These are phyloP conservation scores for Zygosaccharomyces rouxii DNA, from an alignment of 805 yeast genomes.

Conservation along the genomic window DNA sequence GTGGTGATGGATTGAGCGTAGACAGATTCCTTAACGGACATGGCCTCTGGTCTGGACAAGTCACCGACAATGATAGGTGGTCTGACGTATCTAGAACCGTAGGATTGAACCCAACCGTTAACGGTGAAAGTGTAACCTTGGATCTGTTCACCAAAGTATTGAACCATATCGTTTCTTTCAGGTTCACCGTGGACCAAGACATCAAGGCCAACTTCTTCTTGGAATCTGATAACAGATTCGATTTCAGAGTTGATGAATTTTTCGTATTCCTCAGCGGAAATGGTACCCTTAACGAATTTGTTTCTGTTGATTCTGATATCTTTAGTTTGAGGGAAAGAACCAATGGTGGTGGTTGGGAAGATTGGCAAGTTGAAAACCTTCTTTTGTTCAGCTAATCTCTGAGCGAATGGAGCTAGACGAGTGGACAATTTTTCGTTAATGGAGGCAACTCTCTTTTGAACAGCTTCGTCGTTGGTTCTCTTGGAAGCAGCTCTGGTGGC, in stretches of 20 bases:
- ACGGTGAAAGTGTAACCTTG: constrained; percentile 97
- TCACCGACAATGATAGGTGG: constrained; percentile 99
- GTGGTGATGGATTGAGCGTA: constrained; percentile 95
- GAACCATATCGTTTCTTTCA: constrained; percentile 99
- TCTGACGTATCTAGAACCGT: constrained; percentile 99
- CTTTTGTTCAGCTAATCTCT: constrained; percentile 85
- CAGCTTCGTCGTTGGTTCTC: constrained; percentile 88
- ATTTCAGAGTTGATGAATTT: constrained; percentile 95
- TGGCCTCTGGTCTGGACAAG: constrained; percentile 95
- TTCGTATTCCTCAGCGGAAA: constrained; percentile 93
- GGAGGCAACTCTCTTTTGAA: constrained; percentile 78
- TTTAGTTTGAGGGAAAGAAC: constrained; percentile 99
- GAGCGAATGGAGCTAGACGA: constrained; percentile 83
- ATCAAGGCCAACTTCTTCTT: constrained; percentile 97
- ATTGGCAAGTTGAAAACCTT: constrained; percentile 85
- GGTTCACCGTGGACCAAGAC: constrained; percentile 99
- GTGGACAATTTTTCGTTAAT: constrained; percentile 71
- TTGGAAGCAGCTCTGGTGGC: constrained; percentile 80
- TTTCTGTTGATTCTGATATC: constrained; percentile 98
- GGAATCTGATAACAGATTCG: constrained; percentile 94
- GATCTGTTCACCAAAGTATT: constrained; percentile 98
- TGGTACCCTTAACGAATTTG: constrained; percentile 95
- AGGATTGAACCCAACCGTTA: constrained; percentile 99
- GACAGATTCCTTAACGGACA: constrained; percentile 98
- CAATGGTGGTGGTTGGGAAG: constrained; percentile 99